phyloP scores from a whole-genome alignment of 352 stramenopile species.

The Pythium rishiriense region DNA sequence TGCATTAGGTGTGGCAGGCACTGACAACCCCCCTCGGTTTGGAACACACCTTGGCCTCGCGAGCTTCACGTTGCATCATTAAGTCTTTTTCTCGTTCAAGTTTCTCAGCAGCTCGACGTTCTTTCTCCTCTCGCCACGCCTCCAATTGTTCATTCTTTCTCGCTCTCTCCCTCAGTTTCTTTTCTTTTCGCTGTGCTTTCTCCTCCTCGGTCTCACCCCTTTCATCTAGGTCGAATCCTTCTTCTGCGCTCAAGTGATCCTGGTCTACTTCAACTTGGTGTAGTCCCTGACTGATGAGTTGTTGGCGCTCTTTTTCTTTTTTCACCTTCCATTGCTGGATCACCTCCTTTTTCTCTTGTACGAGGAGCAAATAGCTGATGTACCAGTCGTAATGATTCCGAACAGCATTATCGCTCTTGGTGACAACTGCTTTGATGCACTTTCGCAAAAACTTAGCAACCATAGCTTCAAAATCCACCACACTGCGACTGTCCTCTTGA shows the following conservation, averaged over 20 bases:
- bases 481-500: not conserved
- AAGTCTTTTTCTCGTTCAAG: conserved; percentile 32
- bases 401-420: conserved; percentile 51
- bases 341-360: conserved; percentile 61
- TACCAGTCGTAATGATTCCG: conserved; percentile 74
- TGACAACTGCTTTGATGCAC: conserved; percentile 55
- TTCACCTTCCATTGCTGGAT: conserved; percentile 56
- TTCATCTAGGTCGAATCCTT: not conserved
- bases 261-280: conserved; percentile 14
- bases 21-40: not conserved
- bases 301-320: conserved; percentile 50
- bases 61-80: conserved; percentile 36
- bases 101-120: conserved; percentile 33
- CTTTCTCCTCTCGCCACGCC: conserved; percentile 52
- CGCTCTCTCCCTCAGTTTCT: conserved; percentile 27
- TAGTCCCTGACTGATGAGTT: conserved; percentile 46
- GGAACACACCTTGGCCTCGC: conserved; percentile 47
- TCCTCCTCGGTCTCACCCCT: not conserved
- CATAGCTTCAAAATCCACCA: conserved; percentile 40
- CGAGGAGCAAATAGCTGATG: conserved; percentile 44
- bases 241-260: not conserved
- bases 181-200: conserved; percentile 10
- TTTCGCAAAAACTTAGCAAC: conserved; percentile 52
- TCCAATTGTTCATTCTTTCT: conserved; percentile 34
- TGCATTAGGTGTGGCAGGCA: not conserved